Evolutionary conservation across 768 basidiomycete species (phyloP).

Genomic region (Pisolithus microcarpus): DNA sequence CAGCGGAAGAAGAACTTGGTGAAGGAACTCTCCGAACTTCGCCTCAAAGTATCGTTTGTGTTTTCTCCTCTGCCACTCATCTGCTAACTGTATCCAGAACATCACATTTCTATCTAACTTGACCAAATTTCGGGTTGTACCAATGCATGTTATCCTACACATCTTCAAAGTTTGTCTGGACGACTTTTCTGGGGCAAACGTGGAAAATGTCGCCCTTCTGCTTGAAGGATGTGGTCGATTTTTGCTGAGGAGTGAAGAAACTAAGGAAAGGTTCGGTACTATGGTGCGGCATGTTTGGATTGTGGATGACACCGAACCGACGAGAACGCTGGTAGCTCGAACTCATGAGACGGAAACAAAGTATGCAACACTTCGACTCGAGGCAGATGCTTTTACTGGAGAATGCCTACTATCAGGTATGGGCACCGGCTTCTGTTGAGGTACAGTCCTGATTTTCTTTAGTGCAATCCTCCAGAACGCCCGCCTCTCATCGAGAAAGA

Average conservation of each 20-base stretch:
- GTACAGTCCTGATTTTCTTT: conserved; percentile 5
- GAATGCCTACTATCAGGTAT: conserved; percentile 96
- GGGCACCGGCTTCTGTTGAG: conserved; percentile 3
- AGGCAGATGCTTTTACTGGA: conserved; percentile 84
- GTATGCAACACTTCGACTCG: conserved; percentile 87
- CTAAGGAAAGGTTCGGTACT: conserved; percentile 74
- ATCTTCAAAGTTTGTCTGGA: conserved; percentile 97
- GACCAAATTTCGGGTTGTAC: conserved; percentile 93
- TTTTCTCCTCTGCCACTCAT: not conserved
- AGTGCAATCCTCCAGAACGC: conserved; percentile 98
- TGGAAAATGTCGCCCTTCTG: conserved; percentile 87
- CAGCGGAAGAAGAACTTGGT: conserved; percentile 92
- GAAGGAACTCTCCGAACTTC: conserved; percentile 78
- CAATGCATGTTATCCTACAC: conserved; percentile 86
- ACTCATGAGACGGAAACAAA: conserved; percentile 91
- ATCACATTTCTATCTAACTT: conserved; percentile 81
- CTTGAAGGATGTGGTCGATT: conserved; percentile 94
- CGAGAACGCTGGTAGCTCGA: conserved; percentile 55
- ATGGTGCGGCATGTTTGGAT: conserved; percentile 51
- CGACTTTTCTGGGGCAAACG: conserved; percentile 86
- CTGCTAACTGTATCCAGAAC: conserved; percentile 47
- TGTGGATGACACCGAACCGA: not conserved
- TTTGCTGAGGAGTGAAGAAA: conserved; percentile 80
- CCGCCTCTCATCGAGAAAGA: conserved; percentile 80
- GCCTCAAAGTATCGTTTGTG: conserved; percentile 59